Evolutionary conservation across 805 yeast genomes (phyloP).

Genomic region (Barnettozyma populi): DNA sequence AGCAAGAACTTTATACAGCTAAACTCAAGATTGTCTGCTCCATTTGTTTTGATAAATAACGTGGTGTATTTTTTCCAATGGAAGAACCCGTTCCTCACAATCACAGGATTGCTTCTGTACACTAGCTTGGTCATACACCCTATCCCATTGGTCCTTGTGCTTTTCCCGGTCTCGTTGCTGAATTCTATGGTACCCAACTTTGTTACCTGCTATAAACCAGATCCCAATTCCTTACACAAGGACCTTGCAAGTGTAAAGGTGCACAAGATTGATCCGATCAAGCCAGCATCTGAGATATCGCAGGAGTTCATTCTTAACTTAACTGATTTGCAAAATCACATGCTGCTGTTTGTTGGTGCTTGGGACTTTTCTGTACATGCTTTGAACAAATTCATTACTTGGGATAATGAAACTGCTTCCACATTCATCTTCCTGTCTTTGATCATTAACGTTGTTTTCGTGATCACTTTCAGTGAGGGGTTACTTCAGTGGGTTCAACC

Average conservation of each 20-base stretch:
- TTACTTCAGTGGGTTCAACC: constrained; percentile 28
- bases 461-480: constrained; percentile 28
- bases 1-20: constrained; percentile 59
- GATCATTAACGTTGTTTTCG: constrained; percentile 25
- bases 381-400: constrained; percentile 55
- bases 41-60: constrained; percentile 58
- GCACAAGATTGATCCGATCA: constrained; percentile 15
- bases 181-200: constrained; percentile 67
- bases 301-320: constrained; percentile 72
- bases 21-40: constrained; percentile 55
- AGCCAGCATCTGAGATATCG: constrained; percentile 73
- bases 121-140: constrained; percentile 61
- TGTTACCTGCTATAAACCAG: constrained; percentile 57
- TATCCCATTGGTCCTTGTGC: constrained; percentile 35
- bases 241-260: neutral
- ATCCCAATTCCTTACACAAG: constrained; percentile 18
- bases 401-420: constrained; percentile 56
- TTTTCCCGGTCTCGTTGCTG: constrained; percentile 51
- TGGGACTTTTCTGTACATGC: constrained; percentile 53
- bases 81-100: constrained; percentile 56
- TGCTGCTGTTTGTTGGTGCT: constrained; percentile 54
- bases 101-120: constrained; percentile 46
- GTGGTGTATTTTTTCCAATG: constrained; percentile 53
- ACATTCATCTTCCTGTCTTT: constrained; percentile 41
- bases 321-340: constrained; percentile 80